A percentile compares a stretch with the other conserved stretches of the same genome.
Conservation (phyloP, 2,329 filamentous ascomycete species). For the Ascocoryne sarcoides region DNA sequence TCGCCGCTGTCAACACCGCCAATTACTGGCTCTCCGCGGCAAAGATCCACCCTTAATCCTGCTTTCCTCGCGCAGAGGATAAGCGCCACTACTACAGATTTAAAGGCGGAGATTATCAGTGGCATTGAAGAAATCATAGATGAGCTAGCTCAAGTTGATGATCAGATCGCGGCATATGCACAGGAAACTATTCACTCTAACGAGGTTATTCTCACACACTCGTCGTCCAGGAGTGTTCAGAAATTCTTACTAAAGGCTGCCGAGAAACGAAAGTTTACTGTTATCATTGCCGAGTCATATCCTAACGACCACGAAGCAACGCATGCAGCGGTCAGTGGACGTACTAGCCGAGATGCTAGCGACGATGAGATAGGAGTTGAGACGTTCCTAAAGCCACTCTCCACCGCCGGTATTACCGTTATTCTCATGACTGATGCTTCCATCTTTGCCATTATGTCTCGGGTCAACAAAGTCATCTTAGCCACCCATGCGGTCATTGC, state of each 20-base stretch:
- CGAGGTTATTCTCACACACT: constrained; percentile 85
- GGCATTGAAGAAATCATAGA: constrained; percentile 95
- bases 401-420: constrained; percentile 68
- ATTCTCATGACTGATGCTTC: constrained; percentile 79
- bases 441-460: constrained; percentile 87
- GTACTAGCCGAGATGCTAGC: constrained; percentile 34
- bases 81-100: constrained; percentile 43
- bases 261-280: constrained; percentile 81
- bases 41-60: constrained; percentile 22
- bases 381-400: constrained; percentile 68
- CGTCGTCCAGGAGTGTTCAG: constrained; percentile 78
- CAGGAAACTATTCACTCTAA: constrained; percentile 90
- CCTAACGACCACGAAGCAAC: constrained; percentile 60
- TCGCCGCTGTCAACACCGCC: constrained; percentile 47
- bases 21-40: constrained; percentile 39
- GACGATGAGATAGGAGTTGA: constrained; percentile 32
- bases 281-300: constrained; percentile 70
- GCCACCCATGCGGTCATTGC: constrained; percentile 80
- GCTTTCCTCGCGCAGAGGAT: constrained; percentile 24
- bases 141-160: constrained; percentile 85
- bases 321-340: constrained; percentile 53
- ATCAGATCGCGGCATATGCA: constrained; percentile 81
- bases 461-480: constrained; percentile 90
- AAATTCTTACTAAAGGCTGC: constrained; percentile 84
- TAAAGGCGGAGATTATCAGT: constrained; percentile 85